A percentile compares a stretch with the other conserved stretches of the same genome.
These are phyloP conservation scores for Monosporozyma siamensis DNA, from an alignment of 805 yeast species.

Conservation along the genomic window DNA sequence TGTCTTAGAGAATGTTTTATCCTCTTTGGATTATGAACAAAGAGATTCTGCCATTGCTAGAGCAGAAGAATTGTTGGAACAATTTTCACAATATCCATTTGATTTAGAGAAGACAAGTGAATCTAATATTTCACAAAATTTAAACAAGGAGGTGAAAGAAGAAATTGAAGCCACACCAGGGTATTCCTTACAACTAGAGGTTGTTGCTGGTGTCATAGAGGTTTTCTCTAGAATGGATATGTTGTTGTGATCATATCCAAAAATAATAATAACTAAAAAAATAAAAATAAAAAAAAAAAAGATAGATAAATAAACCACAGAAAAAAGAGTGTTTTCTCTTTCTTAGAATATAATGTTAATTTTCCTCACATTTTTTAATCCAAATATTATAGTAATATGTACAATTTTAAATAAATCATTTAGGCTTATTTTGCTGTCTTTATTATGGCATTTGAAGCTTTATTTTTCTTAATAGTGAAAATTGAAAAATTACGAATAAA, in stretches of 20 bases:
- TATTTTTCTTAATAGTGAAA: too few relatives aligned
- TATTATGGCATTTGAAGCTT: too few relatives aligned
- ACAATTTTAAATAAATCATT: too few relatives aligned
- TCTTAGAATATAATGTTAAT: too few relatives aligned
- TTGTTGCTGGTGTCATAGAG: conserved; percentile 83
- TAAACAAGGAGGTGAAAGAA: conserved; percentile 38
- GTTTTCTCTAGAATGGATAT: conserved; percentile 92
- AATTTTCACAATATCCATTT: conserved; percentile 83
- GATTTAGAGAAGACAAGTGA: conserved; percentile 43
- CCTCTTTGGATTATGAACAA: conserved; percentile 68
- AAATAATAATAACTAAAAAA: not conserved
- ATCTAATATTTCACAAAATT: conserved; percentile 62
- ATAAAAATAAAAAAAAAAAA: too few relatives aligned
- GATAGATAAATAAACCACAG: too few relatives aligned
- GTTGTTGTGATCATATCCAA: conserved; percentile 57
- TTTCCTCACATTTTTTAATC: too few relatives aligned
- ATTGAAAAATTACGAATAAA: too few relatives aligned
- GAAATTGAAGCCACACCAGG: conserved; percentile 36
- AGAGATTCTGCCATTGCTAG: conserved; percentile 87
- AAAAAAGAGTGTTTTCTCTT: too few relatives aligned
- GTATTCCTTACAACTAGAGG: conserved; percentile 65
- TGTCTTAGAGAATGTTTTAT: conserved; percentile 82
- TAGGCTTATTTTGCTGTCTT: too few relatives aligned
- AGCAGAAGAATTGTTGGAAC: conserved; percentile 83
- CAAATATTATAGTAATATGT: too few relatives aligned